A percentile compares a stretch with the other conserved stretches of the same genome.
Conservation (phyloP, 805 yeast genomes). For the Cephaloascus fragrans region DNA sequence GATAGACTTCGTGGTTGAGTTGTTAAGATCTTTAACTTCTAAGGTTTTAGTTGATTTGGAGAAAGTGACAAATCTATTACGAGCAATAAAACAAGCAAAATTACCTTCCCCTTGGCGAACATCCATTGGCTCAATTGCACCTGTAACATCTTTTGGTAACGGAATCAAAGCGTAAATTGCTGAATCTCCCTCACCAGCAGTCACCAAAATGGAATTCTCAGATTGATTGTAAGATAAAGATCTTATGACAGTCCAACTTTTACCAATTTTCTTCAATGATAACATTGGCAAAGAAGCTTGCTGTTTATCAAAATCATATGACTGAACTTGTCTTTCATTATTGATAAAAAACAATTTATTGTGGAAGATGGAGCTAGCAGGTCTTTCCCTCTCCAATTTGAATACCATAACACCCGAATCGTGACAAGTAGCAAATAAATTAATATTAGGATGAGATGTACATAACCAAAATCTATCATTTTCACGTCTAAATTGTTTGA, state of each 20-base stretch:
- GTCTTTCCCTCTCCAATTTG: slow-evolving; percentile 95
- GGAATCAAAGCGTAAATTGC: slow-evolving; percentile 65
- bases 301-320: slow-evolving; percentile 57
- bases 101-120: slow-evolving; percentile 72
- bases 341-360: slow-evolving; percentile 70
- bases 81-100: slow-evolving; percentile 84
- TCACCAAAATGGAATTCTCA: slow-evolving; percentile 77
- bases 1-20: slow-evolving; percentile 73
- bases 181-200: slow-evolving; percentile 62
- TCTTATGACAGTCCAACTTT: slow-evolving; percentile 78
- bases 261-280: slow-evolving; percentile 77
- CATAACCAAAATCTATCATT: slow-evolving; percentile 92
- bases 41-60: slow-evolving; percentile 53
- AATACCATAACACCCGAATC: slow-evolving; percentile 97
- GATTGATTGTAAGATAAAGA: slow-evolving; percentile 86
- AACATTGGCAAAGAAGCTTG: slow-evolving; percentile 69
- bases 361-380: slow-evolving; percentile 70
- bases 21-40: slow-evolving; percentile 75
- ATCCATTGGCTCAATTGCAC: slow-evolving; percentile 89
- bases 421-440: slow-evolving; percentile 92
- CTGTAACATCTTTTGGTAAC: slow-evolving; percentile 79
- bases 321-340: slow-evolving; percentile 78
- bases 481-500: slow-evolving; percentile 89
- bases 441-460: slow-evolving; percentile 81
- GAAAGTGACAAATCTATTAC: slow-evolving; percentile 88